Percentiles rank a stretch among this genome's conserved stretches.
phyloP scores from a whole-genome alignment of 371 early-diverging fungal species.

The Syncephalis plumigaleata region DNA sequence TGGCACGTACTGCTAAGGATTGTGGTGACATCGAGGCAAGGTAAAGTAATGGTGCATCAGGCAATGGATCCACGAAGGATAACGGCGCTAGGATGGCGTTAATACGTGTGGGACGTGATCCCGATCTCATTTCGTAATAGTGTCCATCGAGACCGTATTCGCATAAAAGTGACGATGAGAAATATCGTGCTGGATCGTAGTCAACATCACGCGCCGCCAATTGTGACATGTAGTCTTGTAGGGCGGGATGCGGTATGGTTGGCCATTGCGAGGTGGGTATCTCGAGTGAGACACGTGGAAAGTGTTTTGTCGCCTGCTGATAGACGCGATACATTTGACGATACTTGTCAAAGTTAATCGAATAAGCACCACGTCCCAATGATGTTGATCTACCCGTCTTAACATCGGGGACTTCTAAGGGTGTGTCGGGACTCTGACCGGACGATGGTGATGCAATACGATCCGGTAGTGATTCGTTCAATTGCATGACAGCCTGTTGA shows the following conservation, averaged over 20 bases:
- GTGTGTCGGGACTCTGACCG: too few species aligned
- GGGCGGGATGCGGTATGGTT: not conserved
- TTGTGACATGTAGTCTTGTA: constrained; percentile 18
- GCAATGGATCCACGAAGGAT: constrained; percentile 15
- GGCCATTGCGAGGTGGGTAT: not conserved
- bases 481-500: constrained; percentile 17
- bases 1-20: too few species aligned
- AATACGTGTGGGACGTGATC: constrained; percentile 11
- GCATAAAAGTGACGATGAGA: constrained; percentile 33
- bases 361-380: constrained; percentile 1
- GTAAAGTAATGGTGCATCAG: not conserved
- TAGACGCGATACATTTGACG: constrained; percentile 18
- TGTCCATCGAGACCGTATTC: constrained; percentile 36
- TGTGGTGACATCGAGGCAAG: too few species aligned
- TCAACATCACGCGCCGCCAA: constrained; percentile 12
- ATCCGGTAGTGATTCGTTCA: constrained; percentile 10
- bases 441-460: not conserved
- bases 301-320: not conserved
- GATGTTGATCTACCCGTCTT: too few species aligned
- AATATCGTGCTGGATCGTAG: constrained; percentile 6
- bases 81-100: constrained; percentile 17
- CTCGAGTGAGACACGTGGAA: too few species aligned
- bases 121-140: constrained; percentile 17
- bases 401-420: too few species aligned
- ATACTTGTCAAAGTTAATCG: constrained; percentile 21